Base-by-base conservation (phyloP, 2,329 filamentous ascomycete genomes). In the Diplodia mutila region DNA sequence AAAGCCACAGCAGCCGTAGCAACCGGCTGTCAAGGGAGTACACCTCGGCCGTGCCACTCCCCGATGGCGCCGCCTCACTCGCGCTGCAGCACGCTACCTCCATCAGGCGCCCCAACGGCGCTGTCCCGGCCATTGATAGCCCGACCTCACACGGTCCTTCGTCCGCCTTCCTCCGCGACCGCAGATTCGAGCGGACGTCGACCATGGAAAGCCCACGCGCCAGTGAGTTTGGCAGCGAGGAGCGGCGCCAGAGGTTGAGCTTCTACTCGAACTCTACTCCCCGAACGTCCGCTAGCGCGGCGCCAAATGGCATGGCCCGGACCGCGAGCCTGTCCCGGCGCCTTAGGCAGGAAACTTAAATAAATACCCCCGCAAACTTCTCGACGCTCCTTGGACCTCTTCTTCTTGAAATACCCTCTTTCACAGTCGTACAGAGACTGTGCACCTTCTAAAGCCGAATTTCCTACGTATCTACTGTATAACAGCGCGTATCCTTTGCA, bases 41-140 rank as follows among this genome's bases (percentile, higher is more conserved):
- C 64, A 77, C 76, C 11, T 77, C 76, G 12, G 74, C 77, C 7
- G 75, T 79, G 48, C 78, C 78, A 2, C 72, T 80, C 69, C 78
- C 78, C 7, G 75, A 78, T 49, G 53, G 34, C 37, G 51, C 70
- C 37, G 51, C 70, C 76, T 12, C 75, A 75, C 37, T 75, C 74
- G 8, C 75, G 75, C 16, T 70, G 74, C 61, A 65, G 32, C 67
- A 67, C 57, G 29, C 67, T 16, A 57, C 66, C 21, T 68, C 67
- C 0, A 42, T 65, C 3, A 27, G 67, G 39, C 61, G 67, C 25
- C 34, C 67, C 23, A 67, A 67, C 52, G 67, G 59, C 9, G 39
- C 57, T 16, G 55, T 67, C 6, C 54, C 65, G 3, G 25, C 65
- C 16, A 42, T 46, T 16, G 59, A 51, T 23, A 67, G 48, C 32